phyloP scores from a whole-genome alignment of 1,139 yeast species.

The Debaryomyces coudertii region DNA sequence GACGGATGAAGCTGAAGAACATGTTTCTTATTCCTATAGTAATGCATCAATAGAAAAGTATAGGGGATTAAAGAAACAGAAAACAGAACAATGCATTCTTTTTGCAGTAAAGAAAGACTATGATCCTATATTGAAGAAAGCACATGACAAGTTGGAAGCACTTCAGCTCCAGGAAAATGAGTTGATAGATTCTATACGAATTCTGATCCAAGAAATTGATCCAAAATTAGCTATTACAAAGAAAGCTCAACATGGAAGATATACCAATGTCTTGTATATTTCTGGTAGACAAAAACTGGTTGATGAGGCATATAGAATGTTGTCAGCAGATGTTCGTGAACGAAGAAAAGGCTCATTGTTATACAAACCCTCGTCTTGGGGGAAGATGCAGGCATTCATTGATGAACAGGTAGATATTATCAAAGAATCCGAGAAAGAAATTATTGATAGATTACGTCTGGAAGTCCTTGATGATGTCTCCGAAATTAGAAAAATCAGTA shows the following conservation, averaged over 20 bases:
- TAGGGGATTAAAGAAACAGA: constrained; percentile 12
- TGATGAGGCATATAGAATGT: constrained; percentile 18
- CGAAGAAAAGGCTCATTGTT: constrained; percentile 33
- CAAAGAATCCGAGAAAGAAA: constrained; percentile 44
- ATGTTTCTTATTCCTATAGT: constrained; percentile 20
- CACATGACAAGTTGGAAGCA: constrained; percentile 38
- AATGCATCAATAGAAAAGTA: constrained; percentile 28
- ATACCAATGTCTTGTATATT: constrained; percentile 36
- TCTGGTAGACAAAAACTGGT: constrained; percentile 37
- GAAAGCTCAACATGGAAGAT: constrained; percentile 36
- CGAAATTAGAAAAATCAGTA: constrained; percentile 48
- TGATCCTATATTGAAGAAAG: constrained; percentile 25
- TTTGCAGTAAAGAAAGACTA: constrained; percentile 37
- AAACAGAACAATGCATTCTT: constrained; percentile 11
- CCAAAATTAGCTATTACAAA: constrained; percentile 31
- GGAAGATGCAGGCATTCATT: constrained; percentile 29
- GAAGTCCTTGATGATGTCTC: constrained; percentile 41
- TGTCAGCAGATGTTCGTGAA: constrained; percentile 28
- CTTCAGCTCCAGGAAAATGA: constrained; percentile 29
- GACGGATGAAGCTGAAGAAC: constrained; percentile 11
- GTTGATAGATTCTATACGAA: constrained; percentile 25
- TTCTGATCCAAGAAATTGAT: constrained; percentile 29
- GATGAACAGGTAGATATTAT: constrained; percentile 31
- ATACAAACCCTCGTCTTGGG: constrained; percentile 39
- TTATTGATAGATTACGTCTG: constrained; percentile 46